Percentiles rank a stretch among this genome's conserved stretches.
Evolutionary conservation across 352 stramenopile species (phyloP).

Genomic region (Phytophthora sansomeana): DNA sequence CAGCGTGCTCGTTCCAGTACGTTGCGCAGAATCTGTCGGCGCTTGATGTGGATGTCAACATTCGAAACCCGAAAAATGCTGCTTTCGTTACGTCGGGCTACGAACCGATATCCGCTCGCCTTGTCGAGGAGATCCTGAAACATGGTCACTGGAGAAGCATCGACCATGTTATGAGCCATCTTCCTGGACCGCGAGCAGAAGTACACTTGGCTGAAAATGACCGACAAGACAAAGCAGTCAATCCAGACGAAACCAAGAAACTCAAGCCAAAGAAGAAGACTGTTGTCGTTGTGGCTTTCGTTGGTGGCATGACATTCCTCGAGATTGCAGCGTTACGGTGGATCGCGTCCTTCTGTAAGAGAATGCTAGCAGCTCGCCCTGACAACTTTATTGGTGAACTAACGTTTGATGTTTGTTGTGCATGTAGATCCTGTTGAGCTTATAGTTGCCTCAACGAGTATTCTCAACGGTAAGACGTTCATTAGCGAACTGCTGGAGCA

Average conservation of each 20-base stretch:
- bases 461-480: conserved; percentile 65
- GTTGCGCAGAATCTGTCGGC: conserved; percentile 43
- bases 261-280: conserved; percentile 49
- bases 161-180: conserved; percentile 52
- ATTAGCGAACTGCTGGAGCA: conserved; percentile 60
- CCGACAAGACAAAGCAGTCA: conserved; percentile 1
- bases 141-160: conserved; percentile 54
- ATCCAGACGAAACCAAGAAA: conserved; percentile 20
- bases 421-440: conserved; percentile 65
- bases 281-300: conserved; percentile 71
- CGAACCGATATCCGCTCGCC: conserved; percentile 66
- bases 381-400: conserved; percentile 8
- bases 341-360: conserved; percentile 72
- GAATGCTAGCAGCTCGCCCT: neutral
- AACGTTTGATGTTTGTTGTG: conserved; percentile 6
- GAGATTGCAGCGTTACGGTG: conserved; percentile 82
- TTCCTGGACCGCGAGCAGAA: conserved; percentile 69
- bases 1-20: conserved; percentile 38
- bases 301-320: conserved; percentile 74
- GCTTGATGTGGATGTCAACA: conserved; percentile 68
- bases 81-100: conserved; percentile 84
- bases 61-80: conserved; percentile 55
- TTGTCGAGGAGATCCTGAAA: conserved; percentile 76
- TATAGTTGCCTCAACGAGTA: conserved; percentile 63
- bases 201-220: conserved; percentile 42